Evolutionary conservation across 2,329 filamentous ascomycete species (phyloP).

Genomic region (Magnaporthiopsis rhizophila): DNA sequence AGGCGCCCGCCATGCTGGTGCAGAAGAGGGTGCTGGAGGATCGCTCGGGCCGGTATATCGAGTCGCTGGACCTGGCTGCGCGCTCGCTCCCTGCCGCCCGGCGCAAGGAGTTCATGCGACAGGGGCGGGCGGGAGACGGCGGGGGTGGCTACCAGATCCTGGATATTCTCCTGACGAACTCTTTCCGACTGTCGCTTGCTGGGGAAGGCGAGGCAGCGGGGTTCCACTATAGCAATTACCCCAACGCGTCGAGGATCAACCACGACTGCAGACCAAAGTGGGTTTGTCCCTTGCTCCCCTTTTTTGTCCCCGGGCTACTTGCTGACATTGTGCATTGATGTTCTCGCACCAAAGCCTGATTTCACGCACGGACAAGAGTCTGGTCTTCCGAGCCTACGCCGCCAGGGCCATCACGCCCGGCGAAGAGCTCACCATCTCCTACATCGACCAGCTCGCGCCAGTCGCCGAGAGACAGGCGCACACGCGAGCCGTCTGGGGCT

Average conservation of each 20-base stretch:
- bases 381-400: slow-evolving; percentile 27
- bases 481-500: slow-evolving; percentile 24
- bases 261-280: slow-evolving; percentile 34
- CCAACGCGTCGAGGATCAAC: slow-evolving; percentile 27
- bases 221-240: slow-evolving; percentile 25
- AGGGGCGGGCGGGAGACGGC: slow-evolving; percentile 16
- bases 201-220: slow-evolving; percentile 12
- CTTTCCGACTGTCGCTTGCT: slow-evolving; percentile 26
- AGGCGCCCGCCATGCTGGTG: slow-evolving; percentile 23
- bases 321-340: neutral
- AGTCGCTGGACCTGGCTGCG: slow-evolving; percentile 18
- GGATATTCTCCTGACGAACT: slow-evolving; percentile 26
- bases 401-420: slow-evolving; percentile 25
- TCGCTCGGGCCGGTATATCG: slow-evolving; percentile 18
- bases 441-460: slow-evolving; percentile 22
- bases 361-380: slow-evolving; percentile 25
- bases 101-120: slow-evolving; percentile 19
- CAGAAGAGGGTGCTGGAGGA: slow-evolving; percentile 17
- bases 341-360: slow-evolving; percentile 17
- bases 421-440: slow-evolving; percentile 28
- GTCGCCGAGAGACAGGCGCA: slow-evolving; percentile 21
- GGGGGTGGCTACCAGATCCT: slow-evolving; percentile 20
- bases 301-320: neutral
- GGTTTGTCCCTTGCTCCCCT: slow-evolving; percentile 9
- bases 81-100: slow-evolving; percentile 17